phyloP scores from a whole-genome alignment of 2,329 filamentous ascomycete genomes.

The Neonectria sp. region DNA sequence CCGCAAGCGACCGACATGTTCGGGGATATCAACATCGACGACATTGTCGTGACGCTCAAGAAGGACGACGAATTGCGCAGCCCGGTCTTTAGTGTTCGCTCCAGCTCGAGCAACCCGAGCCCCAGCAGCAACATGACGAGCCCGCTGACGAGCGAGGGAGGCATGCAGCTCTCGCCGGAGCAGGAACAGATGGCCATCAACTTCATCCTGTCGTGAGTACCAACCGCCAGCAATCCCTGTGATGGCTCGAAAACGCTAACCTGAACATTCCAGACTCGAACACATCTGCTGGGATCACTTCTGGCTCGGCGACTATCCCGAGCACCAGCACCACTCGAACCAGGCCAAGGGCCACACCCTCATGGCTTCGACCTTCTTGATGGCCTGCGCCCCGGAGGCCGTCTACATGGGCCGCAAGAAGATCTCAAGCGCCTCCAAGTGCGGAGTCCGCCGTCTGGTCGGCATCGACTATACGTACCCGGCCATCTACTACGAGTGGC shows the following conservation, averaged over 20 bases:
- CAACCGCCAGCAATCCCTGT: not conserved
- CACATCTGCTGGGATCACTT: conserved; percentile 69
- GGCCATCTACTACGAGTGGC: conserved; percentile 54
- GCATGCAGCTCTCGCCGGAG: conserved; percentile 50
- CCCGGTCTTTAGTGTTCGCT: conserved; percentile 61
- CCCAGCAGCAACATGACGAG: conserved; percentile 29
- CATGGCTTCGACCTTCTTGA: conserved; percentile 61
- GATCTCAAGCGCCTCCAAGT: conserved; percentile 38
- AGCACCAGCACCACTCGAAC: conserved; percentile 50
- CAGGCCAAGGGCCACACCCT: conserved; percentile 58
- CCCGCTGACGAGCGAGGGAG: conserved; percentile 38
- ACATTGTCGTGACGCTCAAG: conserved; percentile 58
- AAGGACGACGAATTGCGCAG: conserved; percentile 59
- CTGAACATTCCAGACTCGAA: conserved; percentile 59
- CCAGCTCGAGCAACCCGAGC: conserved; percentile 39
- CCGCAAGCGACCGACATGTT: conserved; percentile 48
- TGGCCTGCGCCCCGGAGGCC: conserved; percentile 56
- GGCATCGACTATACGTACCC: conserved; percentile 38
- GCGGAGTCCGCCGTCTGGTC: conserved; percentile 31
- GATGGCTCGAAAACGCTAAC: conserved; percentile 16
- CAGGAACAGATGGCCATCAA: conserved; percentile 66
- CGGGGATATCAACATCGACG: conserved; percentile 54
- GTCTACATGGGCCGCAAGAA: conserved; percentile 50
- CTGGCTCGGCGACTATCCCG: conserved; percentile 56
- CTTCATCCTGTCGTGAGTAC: conserved; percentile 67